Percentiles rank a stretch among this genome's conserved stretches.
Evolutionary conservation across 2,329 filamentous ascomycete genomes (phyloP).

Genomic region (Arthroderma sp.): DNA sequence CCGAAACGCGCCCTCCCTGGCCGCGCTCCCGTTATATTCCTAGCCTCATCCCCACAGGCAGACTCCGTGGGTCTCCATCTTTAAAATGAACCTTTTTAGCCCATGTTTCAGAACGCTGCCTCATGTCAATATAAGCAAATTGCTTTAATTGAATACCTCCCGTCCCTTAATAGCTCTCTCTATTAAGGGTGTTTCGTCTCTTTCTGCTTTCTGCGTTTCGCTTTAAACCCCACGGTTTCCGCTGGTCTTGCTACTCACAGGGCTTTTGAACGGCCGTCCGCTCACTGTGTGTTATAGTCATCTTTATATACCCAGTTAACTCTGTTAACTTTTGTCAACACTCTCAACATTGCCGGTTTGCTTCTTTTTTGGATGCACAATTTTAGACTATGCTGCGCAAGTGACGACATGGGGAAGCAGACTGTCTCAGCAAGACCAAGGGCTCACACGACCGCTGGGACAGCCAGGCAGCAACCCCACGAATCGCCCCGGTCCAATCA

Average conservation of each 20-base stretch:
- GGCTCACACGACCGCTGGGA: not conserved
- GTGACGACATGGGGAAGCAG: not conserved
- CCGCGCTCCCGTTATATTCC: conserved; percentile 1
- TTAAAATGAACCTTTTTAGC: conserved; percentile 1
- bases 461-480: not conserved
- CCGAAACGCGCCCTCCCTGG: not conserved
- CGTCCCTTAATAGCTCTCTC: not conserved
- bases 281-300: too few species aligned
- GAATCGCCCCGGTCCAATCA: not conserved
- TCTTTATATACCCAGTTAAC: not conserved
- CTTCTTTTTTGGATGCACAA: not conserved
- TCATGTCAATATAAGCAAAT: conserved; percentile 2
- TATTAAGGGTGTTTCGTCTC: conserved; percentile 1
- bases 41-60: not conserved
- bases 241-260: not conserved
- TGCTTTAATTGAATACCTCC: conserved; percentile 1
- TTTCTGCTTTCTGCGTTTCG: not conserved
- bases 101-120: not conserved
- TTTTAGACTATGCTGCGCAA: not conserved
- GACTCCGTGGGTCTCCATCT: not conserved
- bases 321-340: not conserved
- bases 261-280: not conserved
- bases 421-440: not conserved
- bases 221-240: conserved; percentile 1
- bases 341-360: not conserved